phyloP scores from a whole-genome alignment of 192 early-diverging fungal species.

The Cetraspora pellucida region DNA sequence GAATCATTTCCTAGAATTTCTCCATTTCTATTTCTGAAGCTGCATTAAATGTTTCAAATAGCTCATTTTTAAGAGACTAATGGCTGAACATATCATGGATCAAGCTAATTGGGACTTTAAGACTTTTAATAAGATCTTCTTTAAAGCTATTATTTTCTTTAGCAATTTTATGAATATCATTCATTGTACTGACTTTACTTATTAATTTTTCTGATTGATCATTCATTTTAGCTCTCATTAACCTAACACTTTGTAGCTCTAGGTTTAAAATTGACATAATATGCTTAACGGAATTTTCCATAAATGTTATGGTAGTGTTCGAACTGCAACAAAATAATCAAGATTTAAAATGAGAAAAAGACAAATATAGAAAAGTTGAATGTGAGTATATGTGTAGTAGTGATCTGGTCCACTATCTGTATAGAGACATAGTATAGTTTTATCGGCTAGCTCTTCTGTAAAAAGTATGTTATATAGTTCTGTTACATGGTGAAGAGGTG shows the following conservation, averaged over 20 bases:
- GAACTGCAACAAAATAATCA: constrained; percentile 3
- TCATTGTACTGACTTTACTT: neutral
- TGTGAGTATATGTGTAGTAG: neutral
- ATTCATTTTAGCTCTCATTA: neutral
- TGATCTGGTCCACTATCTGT: neutral
- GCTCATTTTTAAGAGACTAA: neutral
- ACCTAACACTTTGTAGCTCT: neutral
- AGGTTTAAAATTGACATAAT: neutral
- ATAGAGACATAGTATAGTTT: neutral
- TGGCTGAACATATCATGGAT: neutral
- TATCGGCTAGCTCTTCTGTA: neutral
- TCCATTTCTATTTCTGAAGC: constrained; percentile 1
- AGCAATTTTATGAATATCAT: neutral
- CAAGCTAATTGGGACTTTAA: neutral
- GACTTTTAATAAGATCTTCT: neutral
- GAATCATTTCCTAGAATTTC: neutral
- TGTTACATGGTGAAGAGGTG: neutral
- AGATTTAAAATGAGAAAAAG: neutral
- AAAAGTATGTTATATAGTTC: neutral
- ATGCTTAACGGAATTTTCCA: neutral
- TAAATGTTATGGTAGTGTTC: neutral
- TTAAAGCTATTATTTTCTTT: neutral
- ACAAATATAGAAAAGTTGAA: constrained; percentile 5
- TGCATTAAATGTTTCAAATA: neutral
- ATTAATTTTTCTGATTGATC: constrained; percentile 2